Evolutionary conservation across 345 rosid genomes (phyloP), one percentile per base, ranked within the genome.

Genomic region (Brassica juncea): DNA sequence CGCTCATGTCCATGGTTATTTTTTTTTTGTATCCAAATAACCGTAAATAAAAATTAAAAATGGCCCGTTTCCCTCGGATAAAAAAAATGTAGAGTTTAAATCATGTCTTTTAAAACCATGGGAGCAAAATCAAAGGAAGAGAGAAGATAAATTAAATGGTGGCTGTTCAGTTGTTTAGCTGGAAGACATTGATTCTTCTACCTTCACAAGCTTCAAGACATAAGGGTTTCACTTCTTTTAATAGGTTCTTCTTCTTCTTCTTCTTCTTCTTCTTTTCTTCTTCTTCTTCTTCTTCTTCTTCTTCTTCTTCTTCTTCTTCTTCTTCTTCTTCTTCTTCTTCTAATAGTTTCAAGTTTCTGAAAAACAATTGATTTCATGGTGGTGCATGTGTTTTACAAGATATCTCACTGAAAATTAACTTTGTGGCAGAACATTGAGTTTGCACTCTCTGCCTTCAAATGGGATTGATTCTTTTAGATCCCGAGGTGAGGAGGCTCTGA

Each of bases 141-240:
- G 19, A 59, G 62, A 58, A 21, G 47, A 32, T 8, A 34, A n/a
- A 65, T 39, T 6, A n/a, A 42, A 86, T 87, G 92, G 59, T 82
- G 77, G 78, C 66, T 61, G 55, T 77, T 74, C 90, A 80, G 72
- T 49, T 87, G 44, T 82, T 76, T 68, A 74, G 83, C 84, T 83
- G 80, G 73, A 84, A 70, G 57, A 79, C 87, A 27, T 86, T 81
- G 85, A 63, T 84, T 67, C 74, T 80, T 52, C 57, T 52, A 5
- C 76, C 86, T 63, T 74, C 76, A 7, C 82, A 52, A 66, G 27
- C 75, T 70, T 21, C 77, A 6, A 27, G 34, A 15, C 71, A 61
- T 5, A 39, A 30, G 68, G 84, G 11, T 44, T 9, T 35, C 61
- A 10, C 79, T 10, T 63, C 83, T 64, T 55, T 68, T 14, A 74